Evolutionary conservation across 148 eudicot genomes (phyloP).

Genomic region (Vaccinium darrowii): DNA sequence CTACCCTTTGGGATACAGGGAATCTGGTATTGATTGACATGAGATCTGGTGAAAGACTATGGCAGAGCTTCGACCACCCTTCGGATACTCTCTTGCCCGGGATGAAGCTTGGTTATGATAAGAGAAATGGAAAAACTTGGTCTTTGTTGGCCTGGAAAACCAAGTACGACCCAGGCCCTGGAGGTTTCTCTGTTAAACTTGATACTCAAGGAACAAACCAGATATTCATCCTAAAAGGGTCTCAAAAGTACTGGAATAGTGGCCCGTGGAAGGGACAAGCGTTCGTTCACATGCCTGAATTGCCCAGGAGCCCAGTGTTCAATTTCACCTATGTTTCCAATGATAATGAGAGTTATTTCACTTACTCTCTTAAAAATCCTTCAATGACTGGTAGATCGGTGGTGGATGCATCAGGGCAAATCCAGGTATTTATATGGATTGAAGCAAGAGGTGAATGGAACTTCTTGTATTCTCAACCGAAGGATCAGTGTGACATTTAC

Average conservation of each 20-base stretch:
- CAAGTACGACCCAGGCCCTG: constrained; percentile 19
- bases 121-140: not conserved
- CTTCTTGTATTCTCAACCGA: constrained; percentile 22
- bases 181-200: constrained; percentile 8
- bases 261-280: constrained; percentile 11
- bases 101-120: not conserved
- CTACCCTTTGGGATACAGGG: not conserved
- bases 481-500: constrained; percentile 21
- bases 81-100: not conserved
- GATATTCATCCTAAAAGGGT: not conserved
- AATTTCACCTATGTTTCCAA: constrained; percentile 23
- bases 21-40: not conserved
- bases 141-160: not conserved
- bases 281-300: constrained; percentile 21
- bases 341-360: constrained; percentile 26
- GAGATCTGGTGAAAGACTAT: not conserved
- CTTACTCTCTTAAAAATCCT: constrained; percentile 5
- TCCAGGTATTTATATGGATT: not conserved
- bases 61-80: not conserved
- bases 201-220: not conserved
- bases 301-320: constrained; percentile 9
- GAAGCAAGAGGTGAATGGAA: constrained; percentile 14
- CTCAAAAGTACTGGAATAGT: not conserved
- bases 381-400: constrained; percentile 11
- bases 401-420: constrained; percentile 26